Conservation (phyloP, 2,329 filamentous ascomycete species). For the Cadophora luteo-olivacea region DNA sequence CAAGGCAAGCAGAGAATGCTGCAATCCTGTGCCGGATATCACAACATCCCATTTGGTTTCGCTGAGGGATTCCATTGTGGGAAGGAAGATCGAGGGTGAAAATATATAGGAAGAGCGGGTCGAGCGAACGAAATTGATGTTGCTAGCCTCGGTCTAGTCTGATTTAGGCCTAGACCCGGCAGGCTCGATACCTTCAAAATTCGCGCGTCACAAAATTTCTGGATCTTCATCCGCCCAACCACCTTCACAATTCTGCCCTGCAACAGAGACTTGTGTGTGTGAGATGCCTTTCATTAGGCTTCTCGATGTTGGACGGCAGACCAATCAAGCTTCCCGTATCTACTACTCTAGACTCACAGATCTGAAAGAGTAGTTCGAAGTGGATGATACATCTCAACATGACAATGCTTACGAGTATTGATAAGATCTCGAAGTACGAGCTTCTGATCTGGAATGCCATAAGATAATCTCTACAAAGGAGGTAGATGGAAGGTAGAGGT, state of each 20-base stretch:
- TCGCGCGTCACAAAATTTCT: constrained; percentile 37
- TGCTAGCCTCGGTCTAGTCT: constrained; percentile 28
- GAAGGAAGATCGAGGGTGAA: constrained; percentile 31
- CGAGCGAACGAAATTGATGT: constrained; percentile 25
- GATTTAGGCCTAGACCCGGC: not conserved
- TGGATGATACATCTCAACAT: constrained; percentile 68
- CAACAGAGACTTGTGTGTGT: constrained; percentile 46
- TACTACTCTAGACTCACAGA: constrained; percentile 79
- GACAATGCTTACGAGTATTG: not conserved
- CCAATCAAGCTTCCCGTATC: constrained; percentile 76
- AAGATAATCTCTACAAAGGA: not conserved
- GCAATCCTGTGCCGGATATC: constrained; percentile 78
- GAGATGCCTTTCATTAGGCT: constrained; percentile 61
- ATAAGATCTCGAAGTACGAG: not conserved
- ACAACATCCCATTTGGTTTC: constrained; percentile 81
- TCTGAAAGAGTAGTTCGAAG: constrained; percentile 85
- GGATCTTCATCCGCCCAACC: constrained; percentile 49
- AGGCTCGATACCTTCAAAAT: not conserved
- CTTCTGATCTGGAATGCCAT: not conserved
- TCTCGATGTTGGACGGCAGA: constrained; percentile 67
- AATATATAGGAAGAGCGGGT: not conserved
- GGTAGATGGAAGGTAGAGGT: too few relatives aligned
- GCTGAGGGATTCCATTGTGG: constrained; percentile 73
- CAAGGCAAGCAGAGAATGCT: constrained; percentile 82
- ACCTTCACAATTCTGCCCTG: constrained; percentile 45